Conservation (phyloP, 2,329 filamentous ascomycete genomes). For the Pyricularia grisea region DNA sequence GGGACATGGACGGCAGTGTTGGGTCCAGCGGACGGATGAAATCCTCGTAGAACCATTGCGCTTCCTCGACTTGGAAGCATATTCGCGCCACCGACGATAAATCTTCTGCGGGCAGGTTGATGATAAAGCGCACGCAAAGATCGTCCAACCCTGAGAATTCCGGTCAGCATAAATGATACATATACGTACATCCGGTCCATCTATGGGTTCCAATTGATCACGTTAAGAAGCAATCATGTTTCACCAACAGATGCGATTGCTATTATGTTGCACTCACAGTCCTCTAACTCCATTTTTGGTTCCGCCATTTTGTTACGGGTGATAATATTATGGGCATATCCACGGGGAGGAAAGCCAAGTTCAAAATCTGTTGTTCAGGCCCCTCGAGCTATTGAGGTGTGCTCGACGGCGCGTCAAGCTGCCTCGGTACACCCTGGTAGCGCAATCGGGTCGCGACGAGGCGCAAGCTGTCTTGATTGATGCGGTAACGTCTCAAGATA, state of each 20-base stretch:
- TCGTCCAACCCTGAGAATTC: constrained; percentile 74
- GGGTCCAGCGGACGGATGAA: constrained; percentile 90
- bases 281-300: constrained; percentile 77
- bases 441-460: neutral
- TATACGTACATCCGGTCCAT: neutral
- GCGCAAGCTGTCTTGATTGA: neutral
- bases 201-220: neutral
- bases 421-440: neutral
- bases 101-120: constrained; percentile 90
- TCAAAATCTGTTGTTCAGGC: neutral
- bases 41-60: constrained; percentile 99
- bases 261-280: constrained; percentile 51
- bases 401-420: neutral
- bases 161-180: neutral
- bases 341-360: constrained; percentile 12
- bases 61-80: constrained; percentile 98
- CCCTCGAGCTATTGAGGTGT: neutral
- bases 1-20: constrained; percentile 71
- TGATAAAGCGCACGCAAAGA: constrained; percentile 93
- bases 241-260: neutral
- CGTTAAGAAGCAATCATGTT: neutral
- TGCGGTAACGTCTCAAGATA: neutral
- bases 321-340: constrained; percentile 51
- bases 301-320: constrained; percentile 54
- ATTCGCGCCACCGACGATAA: constrained; percentile 84